Percentiles rank a stretch among this genome's conserved stretches.
phyloP scores from a whole-genome alignment of 306 rosid species.

The Lathyrus aphaca region DNA sequence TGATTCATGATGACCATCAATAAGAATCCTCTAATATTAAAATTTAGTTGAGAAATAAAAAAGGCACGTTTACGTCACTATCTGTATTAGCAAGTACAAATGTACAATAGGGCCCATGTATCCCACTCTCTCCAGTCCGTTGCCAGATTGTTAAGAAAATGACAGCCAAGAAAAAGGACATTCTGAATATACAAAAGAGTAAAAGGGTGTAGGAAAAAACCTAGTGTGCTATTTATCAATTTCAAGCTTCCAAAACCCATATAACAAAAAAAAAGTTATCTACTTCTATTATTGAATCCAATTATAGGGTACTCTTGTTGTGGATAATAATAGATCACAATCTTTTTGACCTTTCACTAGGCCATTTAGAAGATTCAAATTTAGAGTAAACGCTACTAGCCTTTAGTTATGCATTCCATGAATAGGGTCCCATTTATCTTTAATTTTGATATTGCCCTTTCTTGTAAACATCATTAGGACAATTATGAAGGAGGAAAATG shows the following conservation, averaged over 20 bases:
- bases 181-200: slow-evolving; percentile 9
- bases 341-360: slow-evolving; percentile 42
- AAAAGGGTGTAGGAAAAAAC: slow-evolving; percentile 34
- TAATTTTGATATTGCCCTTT: slow-evolving; percentile 41
- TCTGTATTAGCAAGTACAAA: slow-evolving; percentile 41
- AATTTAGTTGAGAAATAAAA: slow-evolving; percentile 40
- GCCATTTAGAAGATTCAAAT: slow-evolving; percentile 34
- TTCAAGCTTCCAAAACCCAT: slow-evolving; percentile 55
- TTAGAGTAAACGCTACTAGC: slow-evolving; percentile 31
- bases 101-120: slow-evolving; percentile 39
- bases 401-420: slow-evolving; percentile 29
- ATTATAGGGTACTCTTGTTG: slow-evolving; percentile 37
- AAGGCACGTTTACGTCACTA: slow-evolving; percentile 36
- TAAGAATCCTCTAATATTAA: no score
- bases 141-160: slow-evolving; percentile 54
- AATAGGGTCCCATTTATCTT: slow-evolving; percentile 39
- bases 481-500: slow-evolving; percentile 18
- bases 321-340: slow-evolving; percentile 36
- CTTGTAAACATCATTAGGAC: slow-evolving; percentile 37
- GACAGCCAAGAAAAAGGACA: slow-evolving; percentile 34
- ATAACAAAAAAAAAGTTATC: no score
- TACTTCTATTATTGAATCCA: slow-evolving; percentile 40
- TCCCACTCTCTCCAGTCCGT: slow-evolving; percentile 38
- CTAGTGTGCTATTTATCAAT: slow-evolving; percentile 15
- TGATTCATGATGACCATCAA: no score